Conservation (phyloP, 306 rosid species). For the Crataegus laevigata region DNA sequence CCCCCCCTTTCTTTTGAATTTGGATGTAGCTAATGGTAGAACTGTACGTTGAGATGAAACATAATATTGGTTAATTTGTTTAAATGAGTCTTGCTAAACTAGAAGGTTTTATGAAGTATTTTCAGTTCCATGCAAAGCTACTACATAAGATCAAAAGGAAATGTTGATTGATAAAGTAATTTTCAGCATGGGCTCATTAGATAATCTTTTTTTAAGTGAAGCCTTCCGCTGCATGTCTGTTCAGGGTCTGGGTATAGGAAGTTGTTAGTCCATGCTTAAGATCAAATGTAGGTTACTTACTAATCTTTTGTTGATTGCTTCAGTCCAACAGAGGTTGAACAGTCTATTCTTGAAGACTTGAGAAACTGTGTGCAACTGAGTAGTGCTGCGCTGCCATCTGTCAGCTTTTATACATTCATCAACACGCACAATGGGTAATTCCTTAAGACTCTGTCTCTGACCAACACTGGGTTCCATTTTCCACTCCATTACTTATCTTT, state of each 20-base stretch:
- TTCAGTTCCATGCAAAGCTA: neutral
- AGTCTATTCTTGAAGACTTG: constrained; percentile 89
- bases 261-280: neutral
- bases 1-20: neutral
- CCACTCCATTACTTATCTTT: constrained; percentile 14
- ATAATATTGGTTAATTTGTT: neutral
- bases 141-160: neutral
- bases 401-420: constrained; percentile 85
- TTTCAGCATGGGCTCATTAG: neutral
- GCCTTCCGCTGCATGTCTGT: neutral
- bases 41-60: neutral
- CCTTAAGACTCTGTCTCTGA: constrained; percentile 1
- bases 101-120: neutral
- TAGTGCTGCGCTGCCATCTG: constrained; percentile 79
- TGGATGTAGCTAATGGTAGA: neutral
- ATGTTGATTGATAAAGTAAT: neutral
- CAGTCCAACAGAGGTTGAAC: constrained; percentile 87
- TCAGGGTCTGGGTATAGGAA: neutral
- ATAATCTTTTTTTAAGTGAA: neutral
- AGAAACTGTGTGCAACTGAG: constrained; percentile 96
- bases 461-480: constrained; percentile 8
- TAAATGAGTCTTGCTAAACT: neutral
- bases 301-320: constrained; percentile 24
- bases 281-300: constrained; percentile 10
- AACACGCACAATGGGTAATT: constrained; percentile 82